These are phyloP conservation scores for Lachancea mirantina DNA, from an alignment of 805 yeast species.

Conservation along the genomic window DNA sequence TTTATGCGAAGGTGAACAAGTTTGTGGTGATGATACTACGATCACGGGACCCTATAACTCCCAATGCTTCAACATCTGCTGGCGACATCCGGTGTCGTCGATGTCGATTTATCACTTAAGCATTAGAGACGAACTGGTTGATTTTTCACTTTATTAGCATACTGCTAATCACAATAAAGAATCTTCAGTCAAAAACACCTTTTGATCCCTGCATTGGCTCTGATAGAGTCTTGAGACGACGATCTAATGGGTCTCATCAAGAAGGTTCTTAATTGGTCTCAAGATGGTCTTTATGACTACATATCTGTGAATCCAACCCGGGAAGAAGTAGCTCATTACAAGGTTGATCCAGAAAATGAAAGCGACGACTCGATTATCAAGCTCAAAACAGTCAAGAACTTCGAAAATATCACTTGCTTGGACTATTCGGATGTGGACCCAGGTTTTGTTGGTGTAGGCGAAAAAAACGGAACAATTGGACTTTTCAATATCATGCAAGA, in stretches of 20 bases:
- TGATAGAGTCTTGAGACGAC: too few species aligned
- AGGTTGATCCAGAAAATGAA: conserved; percentile 43
- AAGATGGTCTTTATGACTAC: conserved; percentile 27
- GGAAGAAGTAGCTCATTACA: conserved; percentile 67
- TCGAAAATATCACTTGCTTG: conserved; percentile 60
- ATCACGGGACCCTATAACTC: too few species aligned
- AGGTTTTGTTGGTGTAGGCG: conserved; percentile 70
- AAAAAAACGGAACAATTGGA: conserved; percentile 58
- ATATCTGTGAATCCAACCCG: conserved; percentile 70
- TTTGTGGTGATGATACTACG: too few species aligned
- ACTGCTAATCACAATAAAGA: too few species aligned
- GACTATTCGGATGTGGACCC: conserved; percentile 49
- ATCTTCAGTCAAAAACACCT: too few species aligned
- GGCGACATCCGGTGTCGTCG: too few species aligned
- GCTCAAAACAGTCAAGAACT: conserved; percentile 50
- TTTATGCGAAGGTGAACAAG: too few species aligned
- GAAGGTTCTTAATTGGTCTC: conserved; percentile 28
- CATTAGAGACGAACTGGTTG: too few species aligned
- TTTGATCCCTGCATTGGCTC: too few species aligned
- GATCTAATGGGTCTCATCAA: conserved; percentile 27
- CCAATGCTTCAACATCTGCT: conserved; percentile 1
- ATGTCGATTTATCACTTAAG: too few species aligned
- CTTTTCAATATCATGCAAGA: conserved; percentile 48
- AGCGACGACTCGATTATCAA: conserved; percentile 49
- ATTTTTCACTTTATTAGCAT: too few species aligned